Evolutionary conservation across 1,284 basidiomycete species (phyloP).

Genomic region (Apiotrichum montevideense): DNA sequence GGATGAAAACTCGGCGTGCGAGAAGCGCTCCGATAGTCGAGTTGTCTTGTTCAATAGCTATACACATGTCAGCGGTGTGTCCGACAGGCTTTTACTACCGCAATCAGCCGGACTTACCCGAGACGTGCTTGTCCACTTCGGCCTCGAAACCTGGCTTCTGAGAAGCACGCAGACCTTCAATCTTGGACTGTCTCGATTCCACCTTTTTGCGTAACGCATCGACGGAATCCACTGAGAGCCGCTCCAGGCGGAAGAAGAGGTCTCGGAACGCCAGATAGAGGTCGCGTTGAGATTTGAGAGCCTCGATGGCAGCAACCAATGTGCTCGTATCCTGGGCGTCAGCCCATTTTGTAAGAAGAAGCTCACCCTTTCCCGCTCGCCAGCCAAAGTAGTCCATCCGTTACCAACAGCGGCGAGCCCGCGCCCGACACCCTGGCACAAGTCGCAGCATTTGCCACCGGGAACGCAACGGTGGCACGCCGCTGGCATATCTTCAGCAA

Average conservation of each 20-base stretch:
- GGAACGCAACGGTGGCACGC: slow-evolving; percentile 46
- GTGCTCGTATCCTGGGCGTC: slow-evolving; percentile 4
- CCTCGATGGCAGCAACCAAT: slow-evolving; percentile 25
- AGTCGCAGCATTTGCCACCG: slow-evolving; percentile 58
- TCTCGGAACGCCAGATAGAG: slow-evolving; percentile 78
- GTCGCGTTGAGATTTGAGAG: slow-evolving; percentile 68
- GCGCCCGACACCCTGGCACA: slow-evolving; percentile 69
- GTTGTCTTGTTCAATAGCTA: slow-evolving; percentile 42
- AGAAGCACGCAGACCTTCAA: slow-evolving; percentile 62
- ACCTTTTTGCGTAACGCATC: slow-evolving; percentile 79
- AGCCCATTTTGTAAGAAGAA: not conserved
- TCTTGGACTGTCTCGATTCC: slow-evolving; percentile 64
- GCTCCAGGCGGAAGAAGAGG: slow-evolving; percentile 72
- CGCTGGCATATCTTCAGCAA: slow-evolving; percentile 55
- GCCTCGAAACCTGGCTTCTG: slow-evolving; percentile 74
- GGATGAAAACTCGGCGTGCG: slow-evolving; percentile 70
- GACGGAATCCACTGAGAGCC: slow-evolving; percentile 73
- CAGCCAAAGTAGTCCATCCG: slow-evolving; percentile 67
- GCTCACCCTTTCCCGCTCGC: slow-evolving; percentile 70
- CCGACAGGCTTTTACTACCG: too few species aligned
- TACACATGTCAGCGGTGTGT: not conserved
- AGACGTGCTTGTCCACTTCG: slow-evolving; percentile 65
- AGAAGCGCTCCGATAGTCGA: slow-evolving; percentile 58
- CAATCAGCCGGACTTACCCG: slow-evolving; percentile 21
- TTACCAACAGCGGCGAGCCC: slow-evolving; percentile 64